A percentile compares a stretch with the other conserved stretches of the same genome.
Evolutionary conservation across 495 filamentous ascomycete genomes (phyloP).

Genomic region (Neurospora discreta): DNA sequence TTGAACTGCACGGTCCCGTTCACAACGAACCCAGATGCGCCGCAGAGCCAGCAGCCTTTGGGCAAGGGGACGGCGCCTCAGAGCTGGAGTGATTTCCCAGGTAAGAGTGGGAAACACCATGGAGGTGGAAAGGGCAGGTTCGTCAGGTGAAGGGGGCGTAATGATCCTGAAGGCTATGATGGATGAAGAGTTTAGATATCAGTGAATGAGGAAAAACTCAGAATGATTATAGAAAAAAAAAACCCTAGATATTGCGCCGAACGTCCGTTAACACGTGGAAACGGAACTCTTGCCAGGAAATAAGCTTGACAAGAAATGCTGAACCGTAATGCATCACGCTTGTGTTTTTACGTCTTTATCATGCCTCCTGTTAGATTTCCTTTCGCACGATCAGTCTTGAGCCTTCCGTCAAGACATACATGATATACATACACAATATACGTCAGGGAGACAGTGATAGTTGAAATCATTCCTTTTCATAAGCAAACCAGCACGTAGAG

Average conservation of each 20-base stretch:
- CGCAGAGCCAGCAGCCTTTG: constrained; percentile 14
- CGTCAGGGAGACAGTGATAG: background rate
- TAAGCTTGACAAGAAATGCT: too few species aligned
- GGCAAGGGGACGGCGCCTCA: constrained; percentile 21
- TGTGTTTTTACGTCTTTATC: background rate
- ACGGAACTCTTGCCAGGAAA: too few species aligned
- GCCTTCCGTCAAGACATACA: background rate
- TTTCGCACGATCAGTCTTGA: background rate
- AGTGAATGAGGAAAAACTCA: background rate
- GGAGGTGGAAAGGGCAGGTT: background rate
- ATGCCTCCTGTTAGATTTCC: background rate
- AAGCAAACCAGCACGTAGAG: background rate
- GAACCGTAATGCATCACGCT: background rate
- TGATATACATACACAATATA: background rate
- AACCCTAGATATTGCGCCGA: background rate
- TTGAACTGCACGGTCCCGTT: constrained; percentile 23
- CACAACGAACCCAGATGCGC: constrained; percentile 10
- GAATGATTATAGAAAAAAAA: background rate
- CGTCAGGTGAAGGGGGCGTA: background rate
- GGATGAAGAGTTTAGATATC: background rate
- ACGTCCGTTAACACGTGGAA: background rate
- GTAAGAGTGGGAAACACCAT: background rate
- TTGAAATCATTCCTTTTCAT: background rate
- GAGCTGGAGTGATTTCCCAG: constrained; percentile 12
- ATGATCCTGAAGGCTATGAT: background rate